Base-by-base conservation (phyloP, 2,329 filamentous ascomycete species). In the Monilinia aucupariae region DNA sequence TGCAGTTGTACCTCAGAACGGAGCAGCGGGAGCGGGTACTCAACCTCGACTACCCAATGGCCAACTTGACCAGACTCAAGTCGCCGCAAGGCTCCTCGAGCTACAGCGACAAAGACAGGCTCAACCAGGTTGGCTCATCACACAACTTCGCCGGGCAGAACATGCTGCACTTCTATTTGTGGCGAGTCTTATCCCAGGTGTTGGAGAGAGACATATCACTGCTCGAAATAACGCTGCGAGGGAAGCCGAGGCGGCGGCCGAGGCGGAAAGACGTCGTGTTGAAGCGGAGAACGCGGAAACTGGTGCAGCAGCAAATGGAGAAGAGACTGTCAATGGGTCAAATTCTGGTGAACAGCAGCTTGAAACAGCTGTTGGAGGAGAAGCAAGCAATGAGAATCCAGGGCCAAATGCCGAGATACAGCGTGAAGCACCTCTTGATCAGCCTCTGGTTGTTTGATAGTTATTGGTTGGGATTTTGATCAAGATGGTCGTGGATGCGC, bases 171-270 rank as follows among this genome's bases (percentile, higher is more conserved):
- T 88, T 20, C 76, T 88, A 30, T 88, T 88, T 69, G 75, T 88
- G 27, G 85, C 85, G 25, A 88, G 85, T 71, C 80, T 88, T 65
- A 83, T 85, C 1, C 85, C 85, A 0, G 85, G 85, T 12, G 80
- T 88, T 30, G 85, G 85, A 0, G 85, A 88, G 74, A 77, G 84
- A 55, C 85, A 88, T 65, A 87, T 88, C 61, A 71, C 72, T 37
- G 72, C 72, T 27, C 66, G 73, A 41, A 72, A 74, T 51, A 72
- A 70, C 13, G 72, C 72, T 63, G 71, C 69, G 12, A 70, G 67
- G 61, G 69, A 68, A 45, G 68, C 68, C 34, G 71, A 63, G 37
- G 70, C 67, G 25, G 68, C 65, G 20, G 68, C 63, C 25, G 64
- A 66, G 27, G 66, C 66, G 22, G 68, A 61, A 60, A 53, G 55